phyloP scores from a whole-genome alignment of 1,284 basidiomycete species.

The Anthracocystis setariae region DNA sequence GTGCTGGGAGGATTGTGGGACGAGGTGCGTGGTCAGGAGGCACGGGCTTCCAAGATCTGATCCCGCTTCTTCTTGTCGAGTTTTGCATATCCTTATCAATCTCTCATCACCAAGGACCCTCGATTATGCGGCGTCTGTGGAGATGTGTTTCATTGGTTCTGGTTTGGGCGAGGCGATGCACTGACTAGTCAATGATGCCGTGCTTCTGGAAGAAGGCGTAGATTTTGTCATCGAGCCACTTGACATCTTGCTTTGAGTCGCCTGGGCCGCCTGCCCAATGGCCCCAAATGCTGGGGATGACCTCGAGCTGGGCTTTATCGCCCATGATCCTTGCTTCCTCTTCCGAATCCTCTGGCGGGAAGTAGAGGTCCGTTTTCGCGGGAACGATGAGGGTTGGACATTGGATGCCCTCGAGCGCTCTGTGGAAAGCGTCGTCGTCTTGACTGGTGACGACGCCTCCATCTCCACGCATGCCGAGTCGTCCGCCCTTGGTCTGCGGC shows the following conservation, averaged over 20 bases:
- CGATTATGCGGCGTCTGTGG: too few species aligned
- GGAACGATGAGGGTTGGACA: constrained; percentile 45
- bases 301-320: constrained; percentile 30
- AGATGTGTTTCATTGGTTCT: too few species aligned
- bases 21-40: constrained; percentile 35
- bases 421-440: constrained; percentile 37
- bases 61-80: neutral
- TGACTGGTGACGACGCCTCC: constrained; percentile 15
- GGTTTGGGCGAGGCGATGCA: too few species aligned
- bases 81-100: neutral
- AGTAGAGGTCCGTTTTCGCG: constrained; percentile 49
- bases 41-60: constrained; percentile 42
- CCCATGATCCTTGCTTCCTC: constrained; percentile 40
- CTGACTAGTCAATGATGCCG: constrained; percentile 14
- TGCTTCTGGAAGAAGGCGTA: constrained; percentile 31
- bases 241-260: constrained; percentile 41
- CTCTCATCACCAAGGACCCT: too few species aligned
- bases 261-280: constrained; percentile 52
- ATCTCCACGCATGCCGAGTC: constrained; percentile 19
- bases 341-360: constrained; percentile 51
- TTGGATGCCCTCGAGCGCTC: constrained; percentile 39
- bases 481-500: constrained; percentile 10
- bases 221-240: constrained; percentile 45
- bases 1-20: constrained; percentile 52
- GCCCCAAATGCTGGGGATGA: constrained; percentile 52